Percentiles rank a stretch among this genome's conserved stretches.
These are phyloP conservation scores for Leonotis leonurus DNA, from an alignment of 257 asterid genomes.

Conservation along the genomic window DNA sequence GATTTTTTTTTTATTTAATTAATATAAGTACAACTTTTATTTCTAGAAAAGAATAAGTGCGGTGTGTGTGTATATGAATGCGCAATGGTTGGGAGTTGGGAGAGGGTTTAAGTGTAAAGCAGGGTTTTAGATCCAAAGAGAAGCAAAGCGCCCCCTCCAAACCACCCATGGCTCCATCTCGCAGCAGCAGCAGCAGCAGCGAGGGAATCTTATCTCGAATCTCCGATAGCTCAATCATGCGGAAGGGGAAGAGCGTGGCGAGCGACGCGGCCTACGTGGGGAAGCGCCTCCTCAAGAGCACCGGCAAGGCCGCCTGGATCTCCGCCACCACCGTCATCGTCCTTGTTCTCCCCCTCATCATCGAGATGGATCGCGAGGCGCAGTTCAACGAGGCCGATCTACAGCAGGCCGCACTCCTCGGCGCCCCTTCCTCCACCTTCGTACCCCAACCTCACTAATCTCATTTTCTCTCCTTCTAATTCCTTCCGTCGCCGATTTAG, in stretches of 20 bases:
- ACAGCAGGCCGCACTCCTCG: constrained; percentile 56
- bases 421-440: constrained; percentile 24
- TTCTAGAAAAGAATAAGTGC: no score
- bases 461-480: no score
- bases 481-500: constrained; percentile 4
- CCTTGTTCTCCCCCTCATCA: constrained; percentile 48
- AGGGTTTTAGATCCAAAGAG: constrained; percentile 17
- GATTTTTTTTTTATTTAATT: no score
- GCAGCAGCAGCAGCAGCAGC: constrained; percentile 17
- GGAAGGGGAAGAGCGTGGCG: constrained; percentile 41
- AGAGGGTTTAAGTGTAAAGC: no score
- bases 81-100: no score
- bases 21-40: no score
- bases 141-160: neutral
- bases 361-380: constrained; percentile 55
- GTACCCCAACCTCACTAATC: no score
- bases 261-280: constrained; percentile 46
- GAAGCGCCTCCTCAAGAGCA: constrained; percentile 50
- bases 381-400: constrained; percentile 46
- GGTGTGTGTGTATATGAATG: no score
- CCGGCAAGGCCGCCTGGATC: constrained; percentile 74
- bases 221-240: constrained; percentile 31
- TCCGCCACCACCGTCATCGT: constrained; percentile 49
- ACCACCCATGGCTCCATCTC: constrained; percentile 21
- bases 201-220: constrained; percentile 32